Conservation (phyloP, 139 green algal species). For the Chlamydomonas asymmetrica region DNA sequence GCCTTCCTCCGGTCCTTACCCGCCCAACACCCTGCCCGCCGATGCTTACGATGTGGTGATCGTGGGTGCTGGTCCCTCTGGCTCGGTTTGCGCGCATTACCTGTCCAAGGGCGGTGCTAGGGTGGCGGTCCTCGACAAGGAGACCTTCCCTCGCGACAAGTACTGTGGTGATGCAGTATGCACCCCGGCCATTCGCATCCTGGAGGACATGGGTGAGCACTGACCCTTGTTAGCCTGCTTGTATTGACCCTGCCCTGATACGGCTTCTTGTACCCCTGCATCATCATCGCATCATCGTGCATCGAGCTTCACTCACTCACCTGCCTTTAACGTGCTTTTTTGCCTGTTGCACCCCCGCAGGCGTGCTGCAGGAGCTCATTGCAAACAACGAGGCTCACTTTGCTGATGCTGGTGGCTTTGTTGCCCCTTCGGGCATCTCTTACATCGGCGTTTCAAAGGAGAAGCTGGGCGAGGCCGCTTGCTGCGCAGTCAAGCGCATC, state of each 20-base stretch:
- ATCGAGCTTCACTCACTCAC: too few relatives aligned
- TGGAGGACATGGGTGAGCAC: constrained; percentile 68
- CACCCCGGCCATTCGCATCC: constrained; percentile 80
- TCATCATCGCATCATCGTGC: too few relatives aligned
- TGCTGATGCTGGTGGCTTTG: constrained; percentile 76
- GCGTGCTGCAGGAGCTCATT: constrained; percentile 77
- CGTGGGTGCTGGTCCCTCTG: constrained; percentile 83
- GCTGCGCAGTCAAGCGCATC: constrained; percentile 83
- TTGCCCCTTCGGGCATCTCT: constrained; percentile 75
- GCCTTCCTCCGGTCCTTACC: constrained; percentile 56
- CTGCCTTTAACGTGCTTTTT: too few relatives aligned
- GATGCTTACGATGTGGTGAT: constrained; percentile 83
- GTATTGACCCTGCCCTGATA: background rate
- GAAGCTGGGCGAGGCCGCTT: constrained; percentile 77
- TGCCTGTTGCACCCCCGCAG: constrained; percentile 70
- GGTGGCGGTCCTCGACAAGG: constrained; percentile 85
- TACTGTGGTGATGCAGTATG: constrained; percentile 85
- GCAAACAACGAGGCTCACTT: constrained; percentile 87
- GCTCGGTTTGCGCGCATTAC: constrained; percentile 73
- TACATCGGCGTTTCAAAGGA: constrained; percentile 78
- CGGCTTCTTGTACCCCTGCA: background rate
- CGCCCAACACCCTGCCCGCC: constrained; percentile 60
- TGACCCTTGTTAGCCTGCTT: background rate
- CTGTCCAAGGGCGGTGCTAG: constrained; percentile 71
- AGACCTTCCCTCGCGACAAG: constrained; percentile 79